These are phyloP conservation scores for Apiospora rasikravindrae DNA, from an alignment of 2,329 filamentous ascomycete species.

Conservation along the genomic window DNA sequence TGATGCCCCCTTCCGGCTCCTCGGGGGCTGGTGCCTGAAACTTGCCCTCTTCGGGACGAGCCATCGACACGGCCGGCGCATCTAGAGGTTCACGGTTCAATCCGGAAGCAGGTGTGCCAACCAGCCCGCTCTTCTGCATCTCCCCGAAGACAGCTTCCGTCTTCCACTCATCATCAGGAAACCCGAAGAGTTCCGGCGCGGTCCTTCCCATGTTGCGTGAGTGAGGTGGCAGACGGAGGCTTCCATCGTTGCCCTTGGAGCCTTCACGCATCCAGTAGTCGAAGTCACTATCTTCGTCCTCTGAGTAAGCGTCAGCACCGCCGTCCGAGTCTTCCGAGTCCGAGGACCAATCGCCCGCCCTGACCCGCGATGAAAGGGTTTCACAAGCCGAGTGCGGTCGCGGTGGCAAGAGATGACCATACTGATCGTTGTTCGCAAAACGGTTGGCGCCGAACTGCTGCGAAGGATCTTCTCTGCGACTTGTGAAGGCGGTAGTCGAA, in stretches of 20 bases:
- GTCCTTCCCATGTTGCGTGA: slow-evolving; percentile 30
- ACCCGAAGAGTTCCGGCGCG: slow-evolving; percentile 61
- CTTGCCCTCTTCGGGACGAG: slow-evolving; percentile 44
- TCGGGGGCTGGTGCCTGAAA: slow-evolving; percentile 36
- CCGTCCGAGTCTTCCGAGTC: slow-evolving; percentile 53
- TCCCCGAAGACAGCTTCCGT: slow-evolving; percentile 53
- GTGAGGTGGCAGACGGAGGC: slow-evolving; percentile 30
- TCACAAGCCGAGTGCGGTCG: slow-evolving; percentile 55
- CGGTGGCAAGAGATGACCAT: slow-evolving; percentile 33
- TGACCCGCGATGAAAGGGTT: slow-evolving; percentile 38
- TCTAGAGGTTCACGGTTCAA: slow-evolving; percentile 51
- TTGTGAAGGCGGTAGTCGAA: slow-evolving; percentile 27
- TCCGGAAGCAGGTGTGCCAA: slow-evolving; percentile 37
- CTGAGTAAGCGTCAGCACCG: slow-evolving; percentile 39
- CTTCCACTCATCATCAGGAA: slow-evolving; percentile 55
- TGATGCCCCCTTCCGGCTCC: slow-evolving; percentile 44
- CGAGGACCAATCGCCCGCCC: slow-evolving; percentile 40
- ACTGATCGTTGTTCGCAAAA: neutral
- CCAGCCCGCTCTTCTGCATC: slow-evolving; percentile 41
- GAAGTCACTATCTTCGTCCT: slow-evolving; percentile 50
- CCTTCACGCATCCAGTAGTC: slow-evolving; percentile 65
- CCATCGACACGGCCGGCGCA: slow-evolving; percentile 50
- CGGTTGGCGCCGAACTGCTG: neutral
- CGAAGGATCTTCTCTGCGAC: slow-evolving; percentile 22
- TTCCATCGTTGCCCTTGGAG: slow-evolving; percentile 28